These are phyloP conservation scores for Bidens hawaiensis DNA, from an alignment of 140 eudicot genomes.

Conservation along the genomic window DNA sequence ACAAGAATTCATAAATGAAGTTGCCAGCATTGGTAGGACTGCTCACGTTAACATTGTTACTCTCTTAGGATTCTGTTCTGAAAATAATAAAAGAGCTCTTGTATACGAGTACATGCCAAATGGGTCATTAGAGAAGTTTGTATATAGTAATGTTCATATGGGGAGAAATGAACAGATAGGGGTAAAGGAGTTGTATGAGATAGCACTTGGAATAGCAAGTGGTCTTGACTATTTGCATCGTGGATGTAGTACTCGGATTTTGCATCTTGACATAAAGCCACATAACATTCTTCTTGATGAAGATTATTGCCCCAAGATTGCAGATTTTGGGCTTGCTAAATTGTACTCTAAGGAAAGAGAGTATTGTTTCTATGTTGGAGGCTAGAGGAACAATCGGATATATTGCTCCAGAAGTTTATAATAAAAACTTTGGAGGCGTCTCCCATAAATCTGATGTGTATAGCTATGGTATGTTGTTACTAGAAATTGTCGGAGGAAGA, in stretches of 20 bases:
- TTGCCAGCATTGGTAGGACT: constrained; percentile 8
- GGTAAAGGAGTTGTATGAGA: not conserved
- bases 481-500: constrained; percentile 35
- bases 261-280: constrained; percentile 8
- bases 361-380: constrained; percentile 16
- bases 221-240: constrained; percentile 17
- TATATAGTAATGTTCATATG: not conserved
- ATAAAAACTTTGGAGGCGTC: constrained; percentile 20
- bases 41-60: constrained; percentile 2
- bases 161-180: not conserved
- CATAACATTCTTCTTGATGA: constrained; percentile 8
- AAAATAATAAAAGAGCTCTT: constrained; percentile 3
- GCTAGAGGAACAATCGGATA: too few species aligned
- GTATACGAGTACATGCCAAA: too few species aligned
- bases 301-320: not conserved
- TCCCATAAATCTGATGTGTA: constrained; percentile 14
- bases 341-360: not conserved
- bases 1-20: constrained; percentile 24
- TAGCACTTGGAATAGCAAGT: constrained; percentile 1
- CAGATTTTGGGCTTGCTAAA: constrained; percentile 5
- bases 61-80: constrained; percentile 25
- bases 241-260: constrained; percentile 12
- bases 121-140: constrained; percentile 28
- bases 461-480: constrained; percentile 20
- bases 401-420: constrained; percentile 20